Conservation (phyloP, 371 early-diverging fungal species). For the Rhizopus microsporus region DNA sequence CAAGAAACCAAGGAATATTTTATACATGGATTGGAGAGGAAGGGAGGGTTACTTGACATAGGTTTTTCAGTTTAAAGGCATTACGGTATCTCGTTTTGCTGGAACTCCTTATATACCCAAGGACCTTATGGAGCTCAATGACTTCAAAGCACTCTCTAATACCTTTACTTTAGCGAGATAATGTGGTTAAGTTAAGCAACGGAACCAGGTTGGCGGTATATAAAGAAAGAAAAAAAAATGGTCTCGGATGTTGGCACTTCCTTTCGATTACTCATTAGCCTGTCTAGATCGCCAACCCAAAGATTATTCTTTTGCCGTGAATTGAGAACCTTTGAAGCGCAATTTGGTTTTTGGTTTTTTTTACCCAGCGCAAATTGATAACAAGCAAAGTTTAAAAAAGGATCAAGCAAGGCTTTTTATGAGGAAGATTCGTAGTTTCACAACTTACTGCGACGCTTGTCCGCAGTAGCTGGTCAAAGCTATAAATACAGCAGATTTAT, state of each 20-base stretch:
- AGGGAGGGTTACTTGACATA: constrained; percentile 7
- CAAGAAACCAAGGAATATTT: background rate
- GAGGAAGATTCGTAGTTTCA: too few species aligned
- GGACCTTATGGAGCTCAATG: constrained; percentile 15
- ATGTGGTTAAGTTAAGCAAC: constrained; percentile 14
- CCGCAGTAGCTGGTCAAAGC: too few species aligned
- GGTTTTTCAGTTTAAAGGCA: constrained; percentile 7
- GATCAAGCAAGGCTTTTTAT: too few species aligned
- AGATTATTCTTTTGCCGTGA: too few species aligned
- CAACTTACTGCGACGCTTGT: too few species aligned
- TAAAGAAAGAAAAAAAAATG: constrained; percentile 16
- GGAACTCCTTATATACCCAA: constrained; percentile 6
- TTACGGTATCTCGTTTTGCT: constrained; percentile 1
- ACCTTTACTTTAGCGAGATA: constrained; percentile 15
- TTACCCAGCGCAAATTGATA: too few species aligned
- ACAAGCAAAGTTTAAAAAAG: too few species aligned
- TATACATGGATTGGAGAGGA: constrained; percentile 9
- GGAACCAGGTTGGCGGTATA: constrained; percentile 15
- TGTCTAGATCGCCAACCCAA: constrained; percentile 11
- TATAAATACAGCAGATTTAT: too few species aligned
- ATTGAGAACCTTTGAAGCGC: too few species aligned
- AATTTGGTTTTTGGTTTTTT: too few species aligned
- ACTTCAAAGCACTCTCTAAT: constrained; percentile 16
- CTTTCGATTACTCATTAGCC: constrained; percentile 5
- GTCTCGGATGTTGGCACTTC: constrained; percentile 13